These are phyloP conservation scores for Globisporangium radiosum DNA, from an alignment of 352 stramenopile species.

Conservation along the genomic window DNA sequence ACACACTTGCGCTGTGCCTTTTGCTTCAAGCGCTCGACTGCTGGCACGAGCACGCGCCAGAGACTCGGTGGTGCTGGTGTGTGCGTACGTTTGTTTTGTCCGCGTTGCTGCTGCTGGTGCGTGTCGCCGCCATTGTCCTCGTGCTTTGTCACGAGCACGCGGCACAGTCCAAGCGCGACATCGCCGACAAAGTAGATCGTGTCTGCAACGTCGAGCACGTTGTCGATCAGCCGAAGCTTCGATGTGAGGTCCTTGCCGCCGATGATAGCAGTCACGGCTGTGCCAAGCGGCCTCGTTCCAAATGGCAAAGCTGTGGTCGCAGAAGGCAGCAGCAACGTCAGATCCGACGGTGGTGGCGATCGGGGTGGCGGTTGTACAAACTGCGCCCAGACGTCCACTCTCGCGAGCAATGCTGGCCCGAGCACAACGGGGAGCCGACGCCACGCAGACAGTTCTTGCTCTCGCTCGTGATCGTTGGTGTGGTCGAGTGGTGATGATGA, in stretches of 20 bases:
- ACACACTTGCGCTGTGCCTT: conserved; percentile 62
- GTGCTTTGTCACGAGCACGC: conserved; percentile 31
- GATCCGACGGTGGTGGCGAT: not conserved
- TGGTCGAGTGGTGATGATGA: not conserved
- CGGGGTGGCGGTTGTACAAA: conserved; percentile 17
- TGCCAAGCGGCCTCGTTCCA: not conserved
- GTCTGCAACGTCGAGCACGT: conserved; percentile 44
- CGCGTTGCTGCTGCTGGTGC: no score
- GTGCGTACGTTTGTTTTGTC: not conserved
- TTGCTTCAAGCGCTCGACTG: conserved; percentile 47
- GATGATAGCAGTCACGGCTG: conserved; percentile 30
- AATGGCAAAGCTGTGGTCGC: no score
- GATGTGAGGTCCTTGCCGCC: conserved; percentile 40
- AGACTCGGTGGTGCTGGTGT: conserved; percentile 4
- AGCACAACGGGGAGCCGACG: conserved; percentile 6
- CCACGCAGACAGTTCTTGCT: conserved; percentile 1
- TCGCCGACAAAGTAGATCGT: conserved; percentile 66
- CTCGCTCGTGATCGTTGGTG: no score
- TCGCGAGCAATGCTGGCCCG: conserved; percentile 18
- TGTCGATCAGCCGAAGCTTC: conserved; percentile 66
- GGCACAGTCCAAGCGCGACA: conserved; percentile 46
- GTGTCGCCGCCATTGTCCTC: conserved; percentile 3
- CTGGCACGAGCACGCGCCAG: conserved; percentile 31
- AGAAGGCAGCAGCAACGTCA: not conserved
- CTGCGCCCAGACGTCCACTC: conserved; percentile 23